phyloP scores from a whole-genome alignment of 1,284 basidiomycete species.

The Apiotrichum mycotoxinovorans region DNA sequence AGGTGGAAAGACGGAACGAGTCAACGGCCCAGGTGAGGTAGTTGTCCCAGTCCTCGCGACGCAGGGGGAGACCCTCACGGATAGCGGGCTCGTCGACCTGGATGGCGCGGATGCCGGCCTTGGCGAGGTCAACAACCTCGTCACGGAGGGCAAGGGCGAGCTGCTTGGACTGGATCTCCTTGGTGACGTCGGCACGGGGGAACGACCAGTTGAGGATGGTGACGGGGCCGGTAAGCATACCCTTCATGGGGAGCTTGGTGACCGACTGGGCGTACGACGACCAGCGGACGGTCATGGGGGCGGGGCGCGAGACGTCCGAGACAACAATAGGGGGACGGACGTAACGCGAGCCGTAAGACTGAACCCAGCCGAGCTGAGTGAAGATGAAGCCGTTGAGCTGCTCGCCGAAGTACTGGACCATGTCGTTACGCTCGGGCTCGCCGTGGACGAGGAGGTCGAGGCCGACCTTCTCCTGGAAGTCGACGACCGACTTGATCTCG shows the following conservation, averaged over 20 bases:
- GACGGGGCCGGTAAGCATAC: slow-evolving; percentile 95
- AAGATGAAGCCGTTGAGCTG: slow-evolving; percentile 86
- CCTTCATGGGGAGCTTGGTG: slow-evolving; percentile 96
- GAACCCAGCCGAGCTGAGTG: slow-evolving; percentile 94
- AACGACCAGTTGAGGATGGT: slow-evolving; percentile 99
- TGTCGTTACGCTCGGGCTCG: slow-evolving; percentile 98
- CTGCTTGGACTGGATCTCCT: slow-evolving; percentile 97
- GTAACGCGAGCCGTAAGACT: slow-evolving; percentile 83
- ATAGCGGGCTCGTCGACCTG: slow-evolving; percentile 99
- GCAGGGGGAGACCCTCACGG: slow-evolving; percentile 95
- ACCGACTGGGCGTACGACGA: slow-evolving; percentile 94
- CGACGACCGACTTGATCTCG: slow-evolving; percentile 91
- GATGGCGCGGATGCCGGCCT: slow-evolving; percentile 94
- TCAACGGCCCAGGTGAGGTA: slow-evolving; percentile 97
- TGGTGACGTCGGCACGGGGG: slow-evolving; percentile 96
- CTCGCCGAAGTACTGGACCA: slow-evolving; percentile 99
- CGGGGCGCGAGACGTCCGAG: slow-evolving; percentile 91
- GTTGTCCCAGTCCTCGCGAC: slow-evolving; percentile 86
- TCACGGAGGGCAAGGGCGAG: slow-evolving; percentile 97
- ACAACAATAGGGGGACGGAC: slow-evolving; percentile 99
- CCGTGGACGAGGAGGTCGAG: slow-evolving; percentile 98
- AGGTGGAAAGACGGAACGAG: slow-evolving; percentile 93
- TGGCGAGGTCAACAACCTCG: slow-evolving; percentile 96
- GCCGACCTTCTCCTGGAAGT: slow-evolving; percentile 94
- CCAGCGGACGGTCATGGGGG: slow-evolving; percentile 96